Percentiles rank a stretch among this genome's conserved stretches.
phyloP scores from a whole-genome alignment of 305 asterid species.

The Fraxinus dipetala region DNA sequence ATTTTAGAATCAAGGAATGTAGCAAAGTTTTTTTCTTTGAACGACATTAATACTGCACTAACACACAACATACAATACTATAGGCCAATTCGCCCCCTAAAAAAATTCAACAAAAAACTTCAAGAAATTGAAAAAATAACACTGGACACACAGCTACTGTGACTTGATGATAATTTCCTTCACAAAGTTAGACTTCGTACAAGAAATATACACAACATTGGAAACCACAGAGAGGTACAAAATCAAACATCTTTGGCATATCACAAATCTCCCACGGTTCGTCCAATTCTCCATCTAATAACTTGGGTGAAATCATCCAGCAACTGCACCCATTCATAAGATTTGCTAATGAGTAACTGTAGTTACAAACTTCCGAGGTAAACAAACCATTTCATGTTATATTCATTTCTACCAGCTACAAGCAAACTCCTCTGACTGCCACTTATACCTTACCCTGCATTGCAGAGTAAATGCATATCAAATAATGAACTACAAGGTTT shows the following conservation, averaged over 20 bases:
- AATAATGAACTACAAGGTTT: background rate
- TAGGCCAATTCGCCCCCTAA: conserved; percentile 30
- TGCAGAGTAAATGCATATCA: background rate
- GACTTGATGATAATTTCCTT: background rate
- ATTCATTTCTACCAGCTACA: conserved; percentile 34
- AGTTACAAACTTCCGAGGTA: background rate
- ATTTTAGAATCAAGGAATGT: conserved; percentile 30
- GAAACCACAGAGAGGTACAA: conserved; percentile 20
- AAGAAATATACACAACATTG: conserved; percentile 29
- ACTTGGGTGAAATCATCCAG: conserved; percentile 7
- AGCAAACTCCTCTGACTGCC: conserved; percentile 39
- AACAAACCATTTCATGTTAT: background rate
- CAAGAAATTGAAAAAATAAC: background rate
- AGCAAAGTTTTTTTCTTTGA: conserved; percentile 26
- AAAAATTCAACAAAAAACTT: background rate
- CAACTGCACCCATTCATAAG: background rate
- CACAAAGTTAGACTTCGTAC: conserved; percentile 9
- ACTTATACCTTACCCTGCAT: conserved; percentile 24
- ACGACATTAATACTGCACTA: conserved; percentile 43
- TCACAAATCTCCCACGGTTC: background rate
- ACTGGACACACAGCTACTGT: conserved; percentile 29
- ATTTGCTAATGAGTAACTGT: background rate
- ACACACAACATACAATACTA: conserved; percentile 40
- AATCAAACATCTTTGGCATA: conserved; percentile 27
- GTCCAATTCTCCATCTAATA: conserved; percentile 18